Evolutionary conservation across 805 yeast genomes (phyloP), one percentile per base, ranked within the genome.

Genomic region (Metschnikowia hibisci): DNA sequence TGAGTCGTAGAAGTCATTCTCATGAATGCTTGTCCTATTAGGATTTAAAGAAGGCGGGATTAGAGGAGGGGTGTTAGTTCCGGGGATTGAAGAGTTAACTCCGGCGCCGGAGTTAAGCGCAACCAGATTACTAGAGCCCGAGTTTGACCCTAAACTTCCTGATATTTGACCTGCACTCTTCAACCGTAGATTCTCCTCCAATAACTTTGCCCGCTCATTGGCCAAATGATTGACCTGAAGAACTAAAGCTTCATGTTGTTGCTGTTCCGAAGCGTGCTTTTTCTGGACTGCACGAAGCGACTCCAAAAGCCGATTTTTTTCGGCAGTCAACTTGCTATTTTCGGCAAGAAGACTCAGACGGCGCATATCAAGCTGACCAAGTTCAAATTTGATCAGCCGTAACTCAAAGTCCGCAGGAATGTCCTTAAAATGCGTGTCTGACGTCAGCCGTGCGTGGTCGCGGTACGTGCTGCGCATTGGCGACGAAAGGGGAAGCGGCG

Each of bases 151-250:
- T 9, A 6, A 27, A n/a, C 11, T 16, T 15, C 18, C 18, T 9
- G 13, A 34, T 2, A 2, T 5, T 27, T 2, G 28, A 14, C 34
- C 30, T 7, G 27, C 11, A n/a, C n/a, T 20, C 32, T 15, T 35
- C 39, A 35, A 27, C 16, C 39, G 39, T 16, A 18, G 25, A 11
- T 35, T 35, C 22, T 51, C 50, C 14, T 62, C 65, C 32, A 47
- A 20, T 15, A 87, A 61, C 13, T 63, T 60, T 27, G 64, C 67
- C 61, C 76, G 82, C 36, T 74, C 73, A 0, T 53, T 46, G 25
- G 64, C 71, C 48, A 88, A 64, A 14, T 65, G 73, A 37, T 69
- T 74, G 11, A 84, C 69, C 31, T 84, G 88, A 33, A 64, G 67
- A 15, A 66, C 44, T 28, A 82, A 50, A 5, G 60, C 59, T 2